Evolutionary conservation across 1,284 basidiomycete genomes (phyloP).

Genomic region (Schizophyllum amplum): DNA sequence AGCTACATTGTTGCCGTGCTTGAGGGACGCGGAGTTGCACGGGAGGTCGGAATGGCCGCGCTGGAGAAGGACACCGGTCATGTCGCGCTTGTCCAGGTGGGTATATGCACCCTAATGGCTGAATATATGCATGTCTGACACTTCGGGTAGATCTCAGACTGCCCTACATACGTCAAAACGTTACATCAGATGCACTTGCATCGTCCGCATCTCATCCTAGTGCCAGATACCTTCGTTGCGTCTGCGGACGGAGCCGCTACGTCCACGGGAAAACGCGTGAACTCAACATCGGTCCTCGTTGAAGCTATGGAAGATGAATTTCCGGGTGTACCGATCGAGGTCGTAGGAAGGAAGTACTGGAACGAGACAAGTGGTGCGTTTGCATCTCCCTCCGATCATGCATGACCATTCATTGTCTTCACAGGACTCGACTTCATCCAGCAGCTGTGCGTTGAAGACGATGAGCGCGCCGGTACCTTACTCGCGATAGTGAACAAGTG

Average conservation of each 20-base stretch:
- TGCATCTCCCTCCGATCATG: slow-evolving; percentile 1
- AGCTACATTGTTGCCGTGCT: slow-evolving; percentile 60
- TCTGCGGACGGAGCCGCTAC: slow-evolving; percentile 36
- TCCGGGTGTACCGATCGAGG: slow-evolving; percentile 53
- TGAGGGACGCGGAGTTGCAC: slow-evolving; percentile 66
- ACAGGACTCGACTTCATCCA: slow-evolving; percentile 72
- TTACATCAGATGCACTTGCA: slow-evolving; percentile 81
- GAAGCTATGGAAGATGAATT: slow-evolving; percentile 73
- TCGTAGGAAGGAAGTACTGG: slow-evolving; percentile 74
- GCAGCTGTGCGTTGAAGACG: slow-evolving; percentile 69
- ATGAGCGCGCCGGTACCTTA: slow-evolving; percentile 66
- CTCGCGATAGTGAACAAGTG: slow-evolving; percentile 73
- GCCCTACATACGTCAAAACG: slow-evolving; percentile 80
- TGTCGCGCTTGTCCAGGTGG: slow-evolving; percentile 65
- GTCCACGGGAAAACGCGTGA: slow-evolving; percentile 36
- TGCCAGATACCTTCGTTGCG: slow-evolving; percentile 73
- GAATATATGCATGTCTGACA: slow-evolving; percentile 9
- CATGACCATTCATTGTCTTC: neutral
- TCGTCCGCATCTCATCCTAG: slow-evolving; percentile 61
- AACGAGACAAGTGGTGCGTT: slow-evolving; percentile 63
- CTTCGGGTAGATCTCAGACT: slow-evolving; percentile 62
- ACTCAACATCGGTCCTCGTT: slow-evolving; percentile 53
- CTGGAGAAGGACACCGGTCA: slow-evolving; percentile 76
- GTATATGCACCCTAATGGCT: neutral
- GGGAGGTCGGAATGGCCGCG: slow-evolving; percentile 81